Evolutionary conservation across 139 green algal genomes (phyloP), one percentile per base, ranked within the genome.

Genomic region (Prasinococcaceae sp.): DNA sequence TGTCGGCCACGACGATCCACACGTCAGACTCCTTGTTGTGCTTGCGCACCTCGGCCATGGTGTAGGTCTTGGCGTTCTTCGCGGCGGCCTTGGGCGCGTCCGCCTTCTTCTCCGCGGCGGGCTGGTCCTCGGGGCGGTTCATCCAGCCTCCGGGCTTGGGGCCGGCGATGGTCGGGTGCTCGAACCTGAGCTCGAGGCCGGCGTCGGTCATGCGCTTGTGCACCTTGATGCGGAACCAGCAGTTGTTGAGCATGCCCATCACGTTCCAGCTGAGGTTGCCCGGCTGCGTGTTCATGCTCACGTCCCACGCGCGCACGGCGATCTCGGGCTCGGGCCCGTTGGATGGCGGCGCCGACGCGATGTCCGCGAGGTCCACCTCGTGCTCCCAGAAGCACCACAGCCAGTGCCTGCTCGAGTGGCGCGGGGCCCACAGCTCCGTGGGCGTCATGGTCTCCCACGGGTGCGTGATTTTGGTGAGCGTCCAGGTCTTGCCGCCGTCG

Each of bases 221-320:
- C 3, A 71, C 29, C 33, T 67, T 66, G 10, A 77, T 50, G 32
- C 72, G 60, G 70, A 83, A 96, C 55, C 82, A 75, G 66, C 75
- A 85, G 76, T 98, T 98, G 82, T 96, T 96, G 75, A 94, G 84
- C 90, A 97, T 94, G 58, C 90, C 90, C 83, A 97, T 93, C 26
- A 96, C 27, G 53, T 94, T 98, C 90, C 90, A 96, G 1, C 83
- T 90, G 23, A 72, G 28, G 30, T 75, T 27, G n/a, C 60, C 14
- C 3, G 70, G 70, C 61, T 73, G 62, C 16, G 57, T 74, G 68
- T 78, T 78, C n/a, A 65, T 69, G 38, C 35, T 46, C 23, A 60
- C 49, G 28, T 78, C 70, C 60, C 61, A 76, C 3, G 85, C 85
- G 10, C 86, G 77, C 9, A 8, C 14, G n/a, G n/a, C n/a, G n/a